Base-by-base conservation (phyloP, 164 flowering plant genomes). In the Saururus chinensis region DNA sequence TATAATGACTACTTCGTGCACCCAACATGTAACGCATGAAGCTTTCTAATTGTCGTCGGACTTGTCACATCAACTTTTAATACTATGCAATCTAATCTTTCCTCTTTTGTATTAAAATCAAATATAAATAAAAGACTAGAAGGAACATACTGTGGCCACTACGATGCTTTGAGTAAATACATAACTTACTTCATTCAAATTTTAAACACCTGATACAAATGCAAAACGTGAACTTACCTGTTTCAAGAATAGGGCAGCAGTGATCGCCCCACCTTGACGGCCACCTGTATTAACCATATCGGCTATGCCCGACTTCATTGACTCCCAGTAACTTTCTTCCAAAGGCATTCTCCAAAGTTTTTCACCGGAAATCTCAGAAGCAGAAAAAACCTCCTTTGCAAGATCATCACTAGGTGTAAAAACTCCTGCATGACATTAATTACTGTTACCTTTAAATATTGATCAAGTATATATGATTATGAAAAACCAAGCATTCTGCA, bases 221-320 rank as follows among this genome's bases (percentile, higher is more conserved):
- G 37, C 22, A 37, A 23, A 42, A 51, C 0, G 35, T 67, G 26
- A 35, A 12, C 13, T 26, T 48, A 92, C 98, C 96, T 89, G 98
- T 77, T 87, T 92, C 79, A 92, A 77, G 86, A 92, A 92, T 41
- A 92, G 74, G 56, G 98, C 96, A 53, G 98, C 98, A 21, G 87
- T 84, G 60, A 92, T 92, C 6, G 98, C 68, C 62, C 98, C 98
- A 62, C 96, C 98, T 60, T 67, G 87, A 51, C 95, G 91, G 21
- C 81, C 83, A n/a, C 98, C 96, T 8, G 96, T 87, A 75, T 92
- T 92, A 16, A 89, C 87, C 98, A 92, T 92, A 73, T 92, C 98
- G 74, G 98, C 98, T 0, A 92, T 88, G 51, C 95, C 89, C 22
- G 98, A 92, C 71, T 92, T 89, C 98, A 92, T 92, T 14, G 84